Evolutionary conservation across 1,284 basidiomycete species (phyloP).

Genomic region (Boletus sp.): DNA sequence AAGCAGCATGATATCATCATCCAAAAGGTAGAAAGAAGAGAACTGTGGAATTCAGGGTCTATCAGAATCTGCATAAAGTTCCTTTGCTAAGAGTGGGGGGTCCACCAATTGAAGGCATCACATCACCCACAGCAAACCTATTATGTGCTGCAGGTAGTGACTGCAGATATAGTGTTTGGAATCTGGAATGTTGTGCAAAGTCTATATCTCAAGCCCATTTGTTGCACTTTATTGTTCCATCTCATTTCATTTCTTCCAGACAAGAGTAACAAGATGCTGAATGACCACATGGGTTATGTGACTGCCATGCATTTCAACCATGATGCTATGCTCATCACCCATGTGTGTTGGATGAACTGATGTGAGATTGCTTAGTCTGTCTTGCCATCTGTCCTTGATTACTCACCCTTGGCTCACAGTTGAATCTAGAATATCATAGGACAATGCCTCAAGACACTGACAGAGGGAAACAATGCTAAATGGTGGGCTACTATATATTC

Average conservation of each 20-base stretch:
- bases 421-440: slow-evolving; percentile 97
- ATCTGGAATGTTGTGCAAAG: slow-evolving; percentile 75
- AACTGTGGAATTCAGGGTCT: background rate
- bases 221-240: background rate
- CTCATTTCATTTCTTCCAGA: slow-evolving; percentile 47
- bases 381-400: background rate
- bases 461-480: slow-evolving; percentile 87
- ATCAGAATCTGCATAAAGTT: background rate
- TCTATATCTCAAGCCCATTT: slow-evolving; percentile 31
- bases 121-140: background rate
- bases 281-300: slow-evolving; percentile 95
- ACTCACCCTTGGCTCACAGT: slow-evolving; percentile 45
- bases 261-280: slow-evolving; percentile 79
- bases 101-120: background rate
- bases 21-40: background rate
- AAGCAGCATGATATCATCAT: background rate
- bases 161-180: background rate
- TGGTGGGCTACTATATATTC: slow-evolving; percentile 69
- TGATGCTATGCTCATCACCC: slow-evolving; percentile 90
- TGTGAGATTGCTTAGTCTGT: slow-evolving; percentile 68
- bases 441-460: slow-evolving; percentile 95
- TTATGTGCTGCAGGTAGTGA: background rate
- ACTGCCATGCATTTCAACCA: slow-evolving; percentile 93
- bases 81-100: background rate
- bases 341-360: slow-evolving; percentile 90